Evolutionary conservation across 495 filamentous ascomycete genomes (phyloP), one percentile per base, ranked within the genome.

Genomic region (Aspergillus ostianus): DNA sequence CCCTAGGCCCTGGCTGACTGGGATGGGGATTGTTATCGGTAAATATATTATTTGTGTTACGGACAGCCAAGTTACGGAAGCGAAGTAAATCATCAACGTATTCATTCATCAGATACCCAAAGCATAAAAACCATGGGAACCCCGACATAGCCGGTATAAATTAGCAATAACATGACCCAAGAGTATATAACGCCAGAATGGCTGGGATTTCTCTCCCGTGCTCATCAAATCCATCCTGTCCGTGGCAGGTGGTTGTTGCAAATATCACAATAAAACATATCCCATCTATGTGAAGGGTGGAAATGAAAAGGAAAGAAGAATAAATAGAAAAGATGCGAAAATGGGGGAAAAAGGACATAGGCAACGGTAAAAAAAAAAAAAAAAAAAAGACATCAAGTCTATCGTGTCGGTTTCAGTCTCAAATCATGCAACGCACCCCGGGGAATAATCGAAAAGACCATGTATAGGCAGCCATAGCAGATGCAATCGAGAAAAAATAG

Each of bases 401-500:
- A 61, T 61, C 53, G 41, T 23, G 53, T 56, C 26, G 36, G 59
- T 53, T 48, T 18, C 59, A 55, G 36, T 60, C 51, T 57, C 50
- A 54, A 59, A 60, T 48, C 51, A 60, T 55, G 58, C 58, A 60
- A 55, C 55, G 58, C 52, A 55, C 53, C 53, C 27, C 23, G 26
- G 41, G 54, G 49, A 50, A 56, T 48, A 48, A 32, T 18, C 26
- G 46, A 50, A 29, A 56, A 23, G 36, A 55, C 50, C 51, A 41
- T n/a, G 27, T 32, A 54, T 48, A 55, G 50, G 48, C 17, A 56
- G 48, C 57, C n/a, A 50, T 55, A 57, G 59, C 67, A 64, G 62
- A 71, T 56, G 63, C 68, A 47, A 63, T 51, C 27, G 26, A 29
- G 26, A 19, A 59, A 55, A 55, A 18, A 49, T 30, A 54, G 18